Base-by-base conservation (phyloP, 257 asterid genomes). In the Solanum virginianum region DNA sequence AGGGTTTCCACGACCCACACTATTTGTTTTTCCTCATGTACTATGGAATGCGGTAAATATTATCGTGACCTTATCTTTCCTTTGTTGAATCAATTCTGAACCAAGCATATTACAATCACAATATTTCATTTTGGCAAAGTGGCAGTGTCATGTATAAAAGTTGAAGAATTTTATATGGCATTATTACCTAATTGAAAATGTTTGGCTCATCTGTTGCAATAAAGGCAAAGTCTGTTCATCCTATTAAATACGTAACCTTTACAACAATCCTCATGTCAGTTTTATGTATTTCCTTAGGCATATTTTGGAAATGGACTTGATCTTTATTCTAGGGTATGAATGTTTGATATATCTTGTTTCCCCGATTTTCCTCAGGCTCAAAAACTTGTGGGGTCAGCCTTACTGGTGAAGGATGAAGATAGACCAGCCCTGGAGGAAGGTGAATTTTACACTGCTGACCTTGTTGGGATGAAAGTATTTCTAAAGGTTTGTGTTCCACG, bases 361-460 rank as follows among this genome's bases (percentile, higher is more conserved):
- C 79, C 41, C 60, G 24, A 83, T 56, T 85, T 81, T 79, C 89
- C 87, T 83, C 91, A 94, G 99, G 99, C 98, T 75, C 94, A 88
- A 87, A 92, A 91, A 90, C 98, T 96, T 84, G 94, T 96, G 83
- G 99, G 99, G 66, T 93, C 99, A 43, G 83, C 94, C n/a, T 83
- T 96, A 88, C 85, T 96, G 92, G 98, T 93, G 84, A 86, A 85
- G 59, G 93, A 94, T 83, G 92, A 93, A 81, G 95, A 94, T 89
- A 91, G 98, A 88, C 99, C 98, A 29, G 86, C 57, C 62, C 87
- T 96, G 87, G 97, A 94, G 69, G 98, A 96, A 88, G 98, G 93
- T 87, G 99, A 96, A 87, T 93, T 93, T 89, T 96, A 96, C 84
- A 91, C 97, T 29, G 87, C 80, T 85, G 99, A 96, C 83, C 98